These are phyloP conservation scores for Microbotryum scabiosae DNA, from an alignment of 1,284 basidiomycete species.

Conservation along the genomic window DNA sequence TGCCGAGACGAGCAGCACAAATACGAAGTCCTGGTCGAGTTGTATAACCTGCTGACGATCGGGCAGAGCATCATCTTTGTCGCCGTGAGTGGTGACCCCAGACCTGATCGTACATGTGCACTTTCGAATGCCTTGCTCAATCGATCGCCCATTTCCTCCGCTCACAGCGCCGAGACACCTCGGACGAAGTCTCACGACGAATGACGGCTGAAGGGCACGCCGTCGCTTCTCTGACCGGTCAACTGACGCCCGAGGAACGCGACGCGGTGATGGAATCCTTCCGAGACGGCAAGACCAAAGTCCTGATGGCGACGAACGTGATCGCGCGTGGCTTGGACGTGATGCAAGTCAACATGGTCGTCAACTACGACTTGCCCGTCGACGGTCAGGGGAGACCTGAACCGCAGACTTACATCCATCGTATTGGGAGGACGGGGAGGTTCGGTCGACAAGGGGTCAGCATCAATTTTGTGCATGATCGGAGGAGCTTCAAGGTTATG, in stretches of 20 bases:
- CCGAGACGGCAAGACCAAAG: constrained; percentile 91
- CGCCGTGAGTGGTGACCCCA: constrained; percentile 50
- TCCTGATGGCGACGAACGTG: constrained; percentile 97
- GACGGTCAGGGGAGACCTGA: constrained; percentile 62
- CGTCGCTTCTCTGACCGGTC: constrained; percentile 90
- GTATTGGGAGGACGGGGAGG: constrained; percentile 91
- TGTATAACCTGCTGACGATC: constrained; percentile 86
- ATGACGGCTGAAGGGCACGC: constrained; percentile 94
- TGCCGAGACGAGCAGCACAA: constrained; percentile 70
- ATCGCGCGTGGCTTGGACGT: constrained; percentile 98
- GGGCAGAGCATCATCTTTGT: constrained; percentile 98
- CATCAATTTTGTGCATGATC: constrained; percentile 91
- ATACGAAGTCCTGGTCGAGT: constrained; percentile 86
- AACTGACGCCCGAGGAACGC: constrained; percentile 79
- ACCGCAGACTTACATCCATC: constrained; percentile 94
- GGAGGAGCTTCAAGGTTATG: constrained; percentile 74
- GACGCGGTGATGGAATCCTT: constrained; percentile 91
- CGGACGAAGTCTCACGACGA: constrained; percentile 80
- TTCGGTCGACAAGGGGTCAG: constrained; percentile 92
- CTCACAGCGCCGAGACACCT: constrained; percentile 70
- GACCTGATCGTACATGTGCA: not conserved
- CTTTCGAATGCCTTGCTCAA: constrained; percentile 7
- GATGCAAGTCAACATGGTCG: constrained; percentile 94
- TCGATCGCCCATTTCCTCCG: constrained; percentile 30
- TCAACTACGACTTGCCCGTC: constrained; percentile 85